Conservation (phyloP, 2,329 filamentous ascomycete species). For the Geoglossum cookeanum region DNA sequence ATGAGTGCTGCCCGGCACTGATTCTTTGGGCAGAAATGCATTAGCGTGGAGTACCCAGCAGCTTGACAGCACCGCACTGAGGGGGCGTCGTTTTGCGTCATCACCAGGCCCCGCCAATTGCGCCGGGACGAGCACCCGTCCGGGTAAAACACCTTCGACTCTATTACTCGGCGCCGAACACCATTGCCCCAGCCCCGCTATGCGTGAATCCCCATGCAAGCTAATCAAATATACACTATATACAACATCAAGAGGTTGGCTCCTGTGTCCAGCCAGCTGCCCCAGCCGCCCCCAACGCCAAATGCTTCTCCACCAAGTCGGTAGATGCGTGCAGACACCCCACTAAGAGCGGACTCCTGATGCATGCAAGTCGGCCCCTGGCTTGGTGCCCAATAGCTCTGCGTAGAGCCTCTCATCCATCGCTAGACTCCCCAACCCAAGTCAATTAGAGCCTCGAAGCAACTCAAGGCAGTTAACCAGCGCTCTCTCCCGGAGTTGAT, state of each 20-base stretch:
- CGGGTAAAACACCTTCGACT: too few species aligned
- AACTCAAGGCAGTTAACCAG: background rate
- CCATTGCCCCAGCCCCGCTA: background rate
- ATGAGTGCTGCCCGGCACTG: background rate
- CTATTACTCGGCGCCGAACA: too few species aligned
- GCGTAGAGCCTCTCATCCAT: background rate
- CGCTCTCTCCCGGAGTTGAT: background rate
- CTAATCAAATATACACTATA: background rate
- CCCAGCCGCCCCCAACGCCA: too few species aligned
- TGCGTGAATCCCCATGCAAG: background rate
- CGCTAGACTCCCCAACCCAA: background rate
- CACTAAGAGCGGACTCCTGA: background rate
- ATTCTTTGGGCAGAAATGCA: background rate
- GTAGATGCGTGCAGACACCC: background rate
- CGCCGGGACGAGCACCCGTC: too few species aligned
- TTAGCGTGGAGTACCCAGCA: background rate
- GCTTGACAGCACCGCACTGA: background rate
- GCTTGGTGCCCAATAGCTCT: background rate
- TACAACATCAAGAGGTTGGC: background rate
- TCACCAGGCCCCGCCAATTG: background rate
- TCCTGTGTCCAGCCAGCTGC: too few species aligned
- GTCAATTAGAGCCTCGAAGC: background rate
- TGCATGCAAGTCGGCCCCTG: background rate
- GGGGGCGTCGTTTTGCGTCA: background rate
- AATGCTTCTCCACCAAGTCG: too few species aligned